phyloP scores from a whole-genome alignment of 1,284 basidiomycete species.

The Stygiomarasmius scandens region DNA sequence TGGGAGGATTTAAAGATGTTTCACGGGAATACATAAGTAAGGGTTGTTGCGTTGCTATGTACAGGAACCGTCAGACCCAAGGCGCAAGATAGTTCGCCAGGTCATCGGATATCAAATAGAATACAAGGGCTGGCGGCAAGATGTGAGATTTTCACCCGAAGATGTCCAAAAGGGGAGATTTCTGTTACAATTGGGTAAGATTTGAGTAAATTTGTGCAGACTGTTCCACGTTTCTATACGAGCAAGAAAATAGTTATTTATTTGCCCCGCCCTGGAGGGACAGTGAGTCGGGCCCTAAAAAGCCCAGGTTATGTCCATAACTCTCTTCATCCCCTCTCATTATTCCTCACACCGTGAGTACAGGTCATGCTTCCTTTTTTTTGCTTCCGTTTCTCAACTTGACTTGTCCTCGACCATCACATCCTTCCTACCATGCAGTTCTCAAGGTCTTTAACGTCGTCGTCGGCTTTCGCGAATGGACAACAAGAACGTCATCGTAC shows the following conservation, averaged over 20 bases:
- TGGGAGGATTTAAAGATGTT: neutral
- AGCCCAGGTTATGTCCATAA: neutral
- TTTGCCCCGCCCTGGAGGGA: neutral
- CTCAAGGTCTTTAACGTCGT: neutral
- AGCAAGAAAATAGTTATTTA: neutral
- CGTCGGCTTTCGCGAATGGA: neutral
- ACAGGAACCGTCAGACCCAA: slow-evolving; percentile 19
- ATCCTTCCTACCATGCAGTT: neutral
- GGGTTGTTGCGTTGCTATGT: slow-evolving; percentile 17
- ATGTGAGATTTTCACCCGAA: neutral
- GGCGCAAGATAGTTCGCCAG: slow-evolving; percentile 4
- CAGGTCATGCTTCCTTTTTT: slow-evolving; percentile 1
- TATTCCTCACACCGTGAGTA: neutral
- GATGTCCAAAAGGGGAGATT: neutral
- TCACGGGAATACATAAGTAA: slow-evolving; percentile 5
- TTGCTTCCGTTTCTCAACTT: slow-evolving; percentile 1
- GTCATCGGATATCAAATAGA: neutral
- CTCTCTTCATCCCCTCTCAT: neutral
- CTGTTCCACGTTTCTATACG: neutral
- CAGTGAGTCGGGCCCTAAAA: neutral
- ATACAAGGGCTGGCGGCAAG: neutral
- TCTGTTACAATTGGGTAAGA: neutral
- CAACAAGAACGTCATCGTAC: neutral
- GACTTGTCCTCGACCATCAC: neutral
- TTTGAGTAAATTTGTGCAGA: neutral